Percentiles rank a stretch among this genome's conserved stretches.
These are phyloP conservation scores for Panaeolus papilionaceus DNA, from an alignment of 768 basidiomycete genomes.

Conservation along the genomic window DNA sequence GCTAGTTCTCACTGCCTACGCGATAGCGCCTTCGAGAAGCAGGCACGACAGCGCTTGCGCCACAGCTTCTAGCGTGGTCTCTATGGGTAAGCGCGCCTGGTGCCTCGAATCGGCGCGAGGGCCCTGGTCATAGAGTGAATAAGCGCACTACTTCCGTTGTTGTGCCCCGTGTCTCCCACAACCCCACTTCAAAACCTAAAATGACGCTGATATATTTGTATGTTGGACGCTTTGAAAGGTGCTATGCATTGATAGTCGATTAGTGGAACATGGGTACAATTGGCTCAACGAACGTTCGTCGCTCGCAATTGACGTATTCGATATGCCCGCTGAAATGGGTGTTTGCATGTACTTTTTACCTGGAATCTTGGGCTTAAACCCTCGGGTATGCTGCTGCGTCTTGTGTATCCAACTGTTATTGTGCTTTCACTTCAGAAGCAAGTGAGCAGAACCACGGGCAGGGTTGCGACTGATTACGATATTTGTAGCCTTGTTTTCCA, in stretches of 20 bases:
- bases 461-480: neutral
- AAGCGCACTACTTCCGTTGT: constrained; percentile 8
- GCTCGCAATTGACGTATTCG: neutral
- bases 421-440: neutral
- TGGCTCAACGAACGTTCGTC: constrained; percentile 2
- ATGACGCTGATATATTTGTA: neutral
- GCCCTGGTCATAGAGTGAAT: constrained; percentile 4
- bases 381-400: neutral
- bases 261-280: neutral
- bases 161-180: neutral
- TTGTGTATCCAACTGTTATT: neutral
- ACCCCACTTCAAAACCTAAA: constrained; percentile 9
- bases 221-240: neutral
- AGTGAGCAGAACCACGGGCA: neutral
- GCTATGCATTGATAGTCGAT: neutral
- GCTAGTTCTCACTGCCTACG: neutral
- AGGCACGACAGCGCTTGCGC: neutral
- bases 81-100: constrained; percentile 11
- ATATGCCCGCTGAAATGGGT: too few species aligned
- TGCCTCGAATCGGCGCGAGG: neutral
- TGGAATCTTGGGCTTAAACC: neutral
- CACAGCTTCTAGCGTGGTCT: neutral
- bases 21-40: neutral
- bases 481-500: neutral
- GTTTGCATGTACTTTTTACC: neutral